phyloP scores from a whole-genome alignment of 768 basidiomycete species.

The Termitomyces sp. region DNA sequence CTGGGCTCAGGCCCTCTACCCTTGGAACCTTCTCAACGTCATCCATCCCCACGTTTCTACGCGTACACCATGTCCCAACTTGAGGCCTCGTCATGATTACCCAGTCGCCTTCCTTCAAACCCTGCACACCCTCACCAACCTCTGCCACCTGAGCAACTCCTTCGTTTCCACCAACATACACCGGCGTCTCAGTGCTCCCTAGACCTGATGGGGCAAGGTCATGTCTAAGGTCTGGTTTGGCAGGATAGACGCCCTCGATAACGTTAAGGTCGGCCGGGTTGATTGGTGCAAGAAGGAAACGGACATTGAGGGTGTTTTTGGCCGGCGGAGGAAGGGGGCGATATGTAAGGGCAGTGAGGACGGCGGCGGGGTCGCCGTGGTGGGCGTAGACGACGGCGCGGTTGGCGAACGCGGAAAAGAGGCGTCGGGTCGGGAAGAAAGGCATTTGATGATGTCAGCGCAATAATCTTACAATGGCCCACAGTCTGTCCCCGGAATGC shows the following conservation, averaged over 20 bases:
- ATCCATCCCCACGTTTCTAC: conserved; percentile 41
- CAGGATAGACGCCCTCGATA: conserved; percentile 78
- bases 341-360: conserved; percentile 49
- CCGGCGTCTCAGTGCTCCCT: conserved; percentile 26
- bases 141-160: conserved; percentile 63
- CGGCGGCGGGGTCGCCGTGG: conserved; percentile 57
- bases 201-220: conserved; percentile 26
- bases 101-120: conserved; percentile 57
- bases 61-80: conserved; percentile 69
- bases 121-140: conserved; percentile 48
- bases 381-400: conserved; percentile 63
- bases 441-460: conserved; percentile 10
- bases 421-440: conserved; percentile 13
- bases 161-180: conserved; percentile 73
- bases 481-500: conserved; percentile 78
- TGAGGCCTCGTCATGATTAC: conserved; percentile 67
- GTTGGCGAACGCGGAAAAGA: conserved; percentile 23
- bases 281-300: conserved; percentile 65
- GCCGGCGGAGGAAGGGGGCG: conserved; percentile 46
- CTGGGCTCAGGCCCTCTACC: conserved; percentile 42
- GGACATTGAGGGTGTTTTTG: conserved; percentile 56
- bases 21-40: conserved; percentile 61
- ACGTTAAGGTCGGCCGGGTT: conserved; percentile 83
- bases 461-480: conserved; percentile 45
- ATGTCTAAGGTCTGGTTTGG: conserved; percentile 40